A percentile compares a stretch with the other conserved stretches of the same genome.
phyloP scores from a whole-genome alignment of 768 basidiomycete species.

The Crepidotus variabilis region DNA sequence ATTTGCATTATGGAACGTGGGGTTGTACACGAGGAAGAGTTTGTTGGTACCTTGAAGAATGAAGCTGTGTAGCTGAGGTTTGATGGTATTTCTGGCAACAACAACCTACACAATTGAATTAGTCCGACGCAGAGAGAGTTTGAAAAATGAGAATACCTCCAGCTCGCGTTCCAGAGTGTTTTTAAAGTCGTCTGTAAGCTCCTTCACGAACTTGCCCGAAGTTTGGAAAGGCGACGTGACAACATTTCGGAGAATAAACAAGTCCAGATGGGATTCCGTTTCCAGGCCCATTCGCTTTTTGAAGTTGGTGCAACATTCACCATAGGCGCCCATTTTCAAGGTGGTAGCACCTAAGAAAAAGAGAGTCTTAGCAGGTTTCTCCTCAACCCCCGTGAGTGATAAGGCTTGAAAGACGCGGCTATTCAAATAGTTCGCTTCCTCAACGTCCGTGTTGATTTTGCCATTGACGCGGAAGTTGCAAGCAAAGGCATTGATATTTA shows the following conservation, averaged over 20 bases:
- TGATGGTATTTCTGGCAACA: constrained; percentile 29
- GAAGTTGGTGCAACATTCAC: constrained; percentile 27
- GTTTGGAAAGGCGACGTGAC: constrained; percentile 35
- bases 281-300: constrained; percentile 31
- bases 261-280: constrained; percentile 17
- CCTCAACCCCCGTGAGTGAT: constrained; percentile 23
- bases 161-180: constrained; percentile 29
- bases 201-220: constrained; percentile 8
- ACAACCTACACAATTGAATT: constrained; percentile 16
- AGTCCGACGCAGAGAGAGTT: too few relatives aligned
- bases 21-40: not conserved
- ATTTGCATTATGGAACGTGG: not conserved
- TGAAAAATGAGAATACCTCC: too few relatives aligned
- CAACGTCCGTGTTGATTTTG: constrained; percentile 30
- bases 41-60: not conserved
- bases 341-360: constrained; percentile 25
- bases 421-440: constrained; percentile 38
- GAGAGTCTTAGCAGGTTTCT: constrained; percentile 16
- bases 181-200: constrained; percentile 29
- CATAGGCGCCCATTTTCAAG: constrained; percentile 27
- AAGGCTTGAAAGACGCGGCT: constrained; percentile 31
- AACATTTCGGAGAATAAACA: constrained; percentile 32
- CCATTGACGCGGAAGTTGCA: constrained; percentile 32
- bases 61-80: constrained; percentile 8
- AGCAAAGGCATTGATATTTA: constrained; percentile 39